Conservation (phyloP, 208 protist species). For the Leishmania turanica region DNA sequence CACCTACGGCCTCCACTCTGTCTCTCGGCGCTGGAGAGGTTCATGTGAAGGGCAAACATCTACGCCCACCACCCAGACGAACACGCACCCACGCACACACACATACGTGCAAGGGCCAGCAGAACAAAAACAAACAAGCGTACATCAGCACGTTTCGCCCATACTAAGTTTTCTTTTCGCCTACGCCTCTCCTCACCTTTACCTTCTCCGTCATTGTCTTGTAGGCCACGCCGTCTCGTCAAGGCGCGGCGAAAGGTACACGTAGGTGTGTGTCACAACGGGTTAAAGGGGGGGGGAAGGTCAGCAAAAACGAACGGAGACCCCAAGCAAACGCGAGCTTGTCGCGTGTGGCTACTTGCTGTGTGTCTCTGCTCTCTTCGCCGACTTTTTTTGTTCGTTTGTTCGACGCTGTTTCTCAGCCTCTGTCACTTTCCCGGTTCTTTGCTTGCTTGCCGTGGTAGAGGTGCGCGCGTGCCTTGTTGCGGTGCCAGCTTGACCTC, state of each 20-base stretch:
- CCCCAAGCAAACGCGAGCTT: background rate
- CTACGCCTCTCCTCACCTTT: background rate
- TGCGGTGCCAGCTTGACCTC: background rate
- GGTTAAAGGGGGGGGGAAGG: too few species aligned
- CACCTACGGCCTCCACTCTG: background rate
- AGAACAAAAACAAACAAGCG: background rate
- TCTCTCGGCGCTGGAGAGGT: background rate
- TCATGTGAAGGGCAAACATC: background rate
- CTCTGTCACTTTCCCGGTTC: background rate
- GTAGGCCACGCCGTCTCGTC: background rate
- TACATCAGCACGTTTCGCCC: background rate
- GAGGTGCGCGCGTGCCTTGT: background rate
- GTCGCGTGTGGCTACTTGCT: background rate
- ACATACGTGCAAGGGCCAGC: background rate
- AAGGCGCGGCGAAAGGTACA: background rate
- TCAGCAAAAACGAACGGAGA: too few species aligned
- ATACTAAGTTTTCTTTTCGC: background rate
- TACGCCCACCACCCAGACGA: background rate
- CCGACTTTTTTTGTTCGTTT: conserved; percentile 1
- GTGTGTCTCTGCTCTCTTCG: background rate
- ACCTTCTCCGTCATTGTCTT: background rate
- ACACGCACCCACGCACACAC: background rate
- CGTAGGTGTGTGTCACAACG: background rate
- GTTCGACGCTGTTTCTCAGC: background rate
- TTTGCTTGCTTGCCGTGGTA: background rate